Conservation (phyloP, 202 grass and related monocot genomes). For the Alloteropsis angusta region DNA sequence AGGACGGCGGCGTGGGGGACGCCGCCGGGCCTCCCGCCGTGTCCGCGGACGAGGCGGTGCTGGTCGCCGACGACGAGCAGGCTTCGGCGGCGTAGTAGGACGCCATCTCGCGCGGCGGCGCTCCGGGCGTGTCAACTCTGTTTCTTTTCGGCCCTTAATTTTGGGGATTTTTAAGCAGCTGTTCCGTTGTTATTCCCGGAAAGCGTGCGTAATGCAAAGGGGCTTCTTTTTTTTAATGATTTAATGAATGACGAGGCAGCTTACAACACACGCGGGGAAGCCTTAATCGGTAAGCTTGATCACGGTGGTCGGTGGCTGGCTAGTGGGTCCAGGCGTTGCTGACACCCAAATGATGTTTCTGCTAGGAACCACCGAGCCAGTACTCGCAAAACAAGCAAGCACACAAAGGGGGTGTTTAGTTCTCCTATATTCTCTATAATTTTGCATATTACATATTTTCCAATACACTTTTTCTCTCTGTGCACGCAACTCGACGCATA, state of each 20-base stretch:
- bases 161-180: neutral
- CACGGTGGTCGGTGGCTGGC: neutral
- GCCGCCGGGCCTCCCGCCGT: neutral
- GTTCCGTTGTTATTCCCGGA: neutral
- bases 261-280: neutral
- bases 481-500: no score
- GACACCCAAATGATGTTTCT: no score
- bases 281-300: neutral
- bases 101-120: constrained; percentile 29
- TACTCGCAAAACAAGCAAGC: no score
- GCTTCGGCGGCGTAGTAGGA: neutral
- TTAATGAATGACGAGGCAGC: neutral
- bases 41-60: neutral
- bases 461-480: no score
- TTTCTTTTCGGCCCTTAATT: neutral
- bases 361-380: no score
- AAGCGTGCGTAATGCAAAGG: constrained; percentile 1
- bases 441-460: no score
- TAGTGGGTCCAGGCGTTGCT: neutral
- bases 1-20: neutral
- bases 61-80: constrained; percentile 5
- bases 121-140: neutral
- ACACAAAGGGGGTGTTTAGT: no score
- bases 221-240: no score
- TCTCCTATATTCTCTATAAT: no score